phyloP scores from a whole-genome alignment of 2,329 filamentous ascomycete genomes.

The Didymella exigua region DNA sequence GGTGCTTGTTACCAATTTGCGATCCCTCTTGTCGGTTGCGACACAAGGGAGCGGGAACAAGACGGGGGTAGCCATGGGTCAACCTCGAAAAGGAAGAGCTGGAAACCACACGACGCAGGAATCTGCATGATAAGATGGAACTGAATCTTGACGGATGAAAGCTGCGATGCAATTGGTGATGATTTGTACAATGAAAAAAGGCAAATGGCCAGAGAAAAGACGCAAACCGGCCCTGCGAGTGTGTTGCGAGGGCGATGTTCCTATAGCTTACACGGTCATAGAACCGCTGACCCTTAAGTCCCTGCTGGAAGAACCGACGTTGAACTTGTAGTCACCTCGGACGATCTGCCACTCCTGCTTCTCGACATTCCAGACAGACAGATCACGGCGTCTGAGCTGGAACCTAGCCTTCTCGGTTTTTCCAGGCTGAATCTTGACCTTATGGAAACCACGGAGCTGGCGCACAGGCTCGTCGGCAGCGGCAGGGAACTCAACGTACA shows the following conservation, averaged over 20 bases:
- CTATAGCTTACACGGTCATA: slow-evolving; percentile 34
- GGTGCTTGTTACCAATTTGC: slow-evolving; percentile 2
- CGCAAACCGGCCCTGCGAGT: background rate
- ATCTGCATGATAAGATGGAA: no score
- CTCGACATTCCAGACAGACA: slow-evolving; percentile 46
- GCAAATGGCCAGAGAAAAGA: background rate
- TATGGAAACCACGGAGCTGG: slow-evolving; percentile 47
- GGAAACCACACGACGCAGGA: background rate
- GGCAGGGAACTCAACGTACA: slow-evolving; percentile 46
- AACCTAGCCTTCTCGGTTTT: slow-evolving; percentile 41
- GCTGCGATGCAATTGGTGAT: background rate
- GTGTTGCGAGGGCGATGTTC: background rate
- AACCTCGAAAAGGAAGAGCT: background rate
- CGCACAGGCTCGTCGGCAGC: slow-evolving; percentile 38
- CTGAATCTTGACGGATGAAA: background rate
- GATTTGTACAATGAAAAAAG: background rate
- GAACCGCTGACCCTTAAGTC: slow-evolving; percentile 44
- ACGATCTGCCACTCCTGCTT: slow-evolving; percentile 44
- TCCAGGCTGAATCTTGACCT: slow-evolving; percentile 41
- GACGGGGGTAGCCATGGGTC: background rate
- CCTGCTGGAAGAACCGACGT: slow-evolving; percentile 45
- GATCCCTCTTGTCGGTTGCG: background rate
- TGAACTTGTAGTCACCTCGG: slow-evolving; percentile 40
- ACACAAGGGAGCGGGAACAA: slow-evolving; percentile 2
- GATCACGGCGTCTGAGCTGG: slow-evolving; percentile 43